A percentile compares a stretch with the other conserved stretches of the same genome.
Evolutionary conservation across 352 stramenopile species (phyloP).

Genomic region (Aphanomyces invadans): DNA sequence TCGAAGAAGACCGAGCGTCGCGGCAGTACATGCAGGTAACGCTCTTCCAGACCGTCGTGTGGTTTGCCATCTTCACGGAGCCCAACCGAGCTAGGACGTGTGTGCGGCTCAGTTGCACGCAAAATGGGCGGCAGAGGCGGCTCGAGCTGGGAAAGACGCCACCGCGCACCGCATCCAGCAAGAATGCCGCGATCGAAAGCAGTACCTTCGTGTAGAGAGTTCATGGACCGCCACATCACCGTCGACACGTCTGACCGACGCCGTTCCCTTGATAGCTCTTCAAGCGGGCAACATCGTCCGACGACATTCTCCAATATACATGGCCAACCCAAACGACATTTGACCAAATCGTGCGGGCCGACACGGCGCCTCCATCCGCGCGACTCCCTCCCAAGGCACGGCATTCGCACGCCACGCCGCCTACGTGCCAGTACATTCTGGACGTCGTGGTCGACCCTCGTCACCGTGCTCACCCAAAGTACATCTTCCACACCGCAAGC

Average conservation of each 20-base stretch:
- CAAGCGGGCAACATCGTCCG: constrained; percentile 3
- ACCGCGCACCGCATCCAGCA: not conserved
- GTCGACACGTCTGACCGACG: not conserved
- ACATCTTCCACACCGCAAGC: constrained; percentile 21
- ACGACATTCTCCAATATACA: constrained; percentile 3
- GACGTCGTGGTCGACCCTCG: constrained; percentile 14
- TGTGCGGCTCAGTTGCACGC: constrained; percentile 14
- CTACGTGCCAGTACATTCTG: constrained; percentile 6
- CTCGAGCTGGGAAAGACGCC: not conserved
- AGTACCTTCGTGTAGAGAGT: constrained; percentile 9
- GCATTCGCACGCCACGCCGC: not conserved
- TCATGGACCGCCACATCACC: not conserved
- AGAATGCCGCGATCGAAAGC: constrained; percentile 11
- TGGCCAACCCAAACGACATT: constrained; percentile 8
- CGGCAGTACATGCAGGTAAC: not conserved
- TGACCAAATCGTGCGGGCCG: too few species aligned
- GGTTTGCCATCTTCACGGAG: too few species aligned
- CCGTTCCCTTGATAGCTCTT: constrained; percentile 5
- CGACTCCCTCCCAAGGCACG: too few species aligned
- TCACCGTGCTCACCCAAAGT: constrained; percentile 3
- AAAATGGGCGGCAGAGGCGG: constrained; percentile 12
- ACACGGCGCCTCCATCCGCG: too few species aligned
- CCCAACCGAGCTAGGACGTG: not conserved
- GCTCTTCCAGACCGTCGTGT: too few species aligned
- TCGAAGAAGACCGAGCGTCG: not conserved